phyloP scores from a whole-genome alignment of 2,329 filamentous ascomycete species.

The Aspergillus fumigatiaffinis region DNA sequence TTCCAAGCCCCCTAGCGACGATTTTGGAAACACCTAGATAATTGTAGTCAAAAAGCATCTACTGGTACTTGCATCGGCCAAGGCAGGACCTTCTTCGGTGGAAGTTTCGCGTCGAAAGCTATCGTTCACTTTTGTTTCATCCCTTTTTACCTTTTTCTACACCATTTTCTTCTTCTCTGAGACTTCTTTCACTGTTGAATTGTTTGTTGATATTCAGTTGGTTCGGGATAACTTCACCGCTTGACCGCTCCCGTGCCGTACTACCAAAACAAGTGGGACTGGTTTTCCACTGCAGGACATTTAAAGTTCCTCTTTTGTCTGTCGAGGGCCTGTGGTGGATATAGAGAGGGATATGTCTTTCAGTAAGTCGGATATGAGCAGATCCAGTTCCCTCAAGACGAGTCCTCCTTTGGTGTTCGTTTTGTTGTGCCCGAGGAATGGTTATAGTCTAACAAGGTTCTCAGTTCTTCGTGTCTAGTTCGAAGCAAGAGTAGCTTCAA shows the following conservation, averaged over 20 bases:
- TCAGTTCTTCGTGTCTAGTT: background rate
- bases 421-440: background rate
- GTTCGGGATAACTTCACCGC: background rate
- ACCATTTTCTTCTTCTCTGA: background rate
- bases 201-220: background rate
- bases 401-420: background rate
- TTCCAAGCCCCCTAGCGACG: background rate
- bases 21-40: background rate
- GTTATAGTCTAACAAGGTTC: background rate
- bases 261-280: background rate
- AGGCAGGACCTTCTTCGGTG: background rate
- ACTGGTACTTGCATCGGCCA: background rate
- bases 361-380: background rate
- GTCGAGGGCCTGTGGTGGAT: background rate
- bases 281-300: background rate
- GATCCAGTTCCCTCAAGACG: background rate
- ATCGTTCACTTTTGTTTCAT: background rate
- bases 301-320: background rate
- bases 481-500: background rate
- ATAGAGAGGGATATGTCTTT: background rate
- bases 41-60: background rate
- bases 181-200: background rate
- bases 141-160: background rate
- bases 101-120: background rate
- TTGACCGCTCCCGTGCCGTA: background rate